Percentiles rank a stretch among this genome's conserved stretches.
phyloP scores from a whole-genome alignment of 2,329 filamentous ascomycete genomes.

The Calcarisporium arbuscula region DNA sequence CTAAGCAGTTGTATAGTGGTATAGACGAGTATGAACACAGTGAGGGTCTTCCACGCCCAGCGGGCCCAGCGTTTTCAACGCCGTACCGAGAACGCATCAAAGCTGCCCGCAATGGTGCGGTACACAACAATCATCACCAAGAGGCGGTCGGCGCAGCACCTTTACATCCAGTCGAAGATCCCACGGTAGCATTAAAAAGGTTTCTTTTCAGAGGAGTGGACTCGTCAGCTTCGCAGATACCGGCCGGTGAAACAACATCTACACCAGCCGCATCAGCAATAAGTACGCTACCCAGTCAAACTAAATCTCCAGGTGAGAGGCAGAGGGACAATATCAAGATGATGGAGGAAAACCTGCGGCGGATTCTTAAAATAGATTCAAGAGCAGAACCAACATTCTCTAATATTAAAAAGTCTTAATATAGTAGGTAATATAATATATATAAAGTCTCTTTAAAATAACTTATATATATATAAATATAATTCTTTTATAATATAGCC shows the following conservation, averaged over 20 bases:
- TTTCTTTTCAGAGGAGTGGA: constrained; percentile 43
- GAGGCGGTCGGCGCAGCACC: constrained; percentile 9
- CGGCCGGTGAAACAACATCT: constrained; percentile 27
- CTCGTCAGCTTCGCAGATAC: constrained; percentile 9
- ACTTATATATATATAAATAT: too few relatives aligned
- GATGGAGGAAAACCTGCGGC: constrained; percentile 49
- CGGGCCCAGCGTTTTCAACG: constrained; percentile 63
- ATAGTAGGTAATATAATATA: too few relatives aligned
- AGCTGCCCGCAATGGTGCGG: constrained; percentile 38
- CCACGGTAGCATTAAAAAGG: constrained; percentile 47
- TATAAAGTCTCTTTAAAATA: too few relatives aligned
- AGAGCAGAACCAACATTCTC: too few relatives aligned
- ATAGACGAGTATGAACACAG: constrained; percentile 52
- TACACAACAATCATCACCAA: constrained; percentile 13
- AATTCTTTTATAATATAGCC: too few relatives aligned
- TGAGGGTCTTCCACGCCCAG: constrained; percentile 44
- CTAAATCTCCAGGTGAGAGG: constrained; percentile 6
- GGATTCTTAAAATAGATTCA: constrained; percentile 43
- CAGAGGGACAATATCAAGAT: constrained; percentile 31
- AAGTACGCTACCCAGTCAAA: too few relatives aligned
- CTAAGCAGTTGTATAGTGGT: constrained; percentile 15
- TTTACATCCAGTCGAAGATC: constrained; percentile 18
- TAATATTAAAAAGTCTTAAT: too few relatives aligned
- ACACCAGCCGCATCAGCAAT: too few relatives aligned
- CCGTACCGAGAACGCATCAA: constrained; percentile 57